Evolutionary conservation across 345 rosid species (phyloP), one percentile per base, ranked within the genome.

Genomic region (Moricandia arvensis): DNA sequence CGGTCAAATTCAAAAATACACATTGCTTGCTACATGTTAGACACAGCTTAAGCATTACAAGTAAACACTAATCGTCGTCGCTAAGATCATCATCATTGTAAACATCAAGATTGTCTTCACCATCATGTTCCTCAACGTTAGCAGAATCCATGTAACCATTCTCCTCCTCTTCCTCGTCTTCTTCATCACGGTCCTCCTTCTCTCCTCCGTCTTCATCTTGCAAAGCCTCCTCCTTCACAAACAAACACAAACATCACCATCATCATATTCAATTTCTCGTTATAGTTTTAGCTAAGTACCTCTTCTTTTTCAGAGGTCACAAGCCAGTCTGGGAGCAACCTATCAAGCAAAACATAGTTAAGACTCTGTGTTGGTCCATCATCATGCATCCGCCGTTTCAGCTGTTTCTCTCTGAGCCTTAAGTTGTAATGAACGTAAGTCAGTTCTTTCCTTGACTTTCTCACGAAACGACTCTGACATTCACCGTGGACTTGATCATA

Each of bases 361-460:
- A 84, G 83, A 51, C 83, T 73, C 9, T 66, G 35, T 57, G 75
- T 43, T 68, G 75, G 26, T 65, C 78, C 76, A 64, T 75, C 80
- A 24, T 85, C 92, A 49, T 77, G 66, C 59, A 70, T 21, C 67
- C 80, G 73, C 60, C 81, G 78, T 38, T 85, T 85, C 17, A 80
- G 63, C 43, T 77, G 89, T 72, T 27, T 76, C 61, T 93, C 96
- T 73, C 92, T 82, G 12, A 89, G 81, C 63, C 91, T 81, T 77
- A 91, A 68, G 78, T 91, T 89, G 83, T 88, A 91, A 79, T 91
- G 97, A 79, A 85, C 96, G 80, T 82, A 90, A 71, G 85, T 62
- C 31, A 87, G 86, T 45, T 90, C 91, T 69, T 76, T 88, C 84
- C 79, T 83, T 69, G 82, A 85, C 83, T 82, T 88, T 76, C 68